Evolutionary conservation across 805 yeast species (phyloP), one percentile per base, ranked within the genome.

Genomic region (Pichia insulana): DNA sequence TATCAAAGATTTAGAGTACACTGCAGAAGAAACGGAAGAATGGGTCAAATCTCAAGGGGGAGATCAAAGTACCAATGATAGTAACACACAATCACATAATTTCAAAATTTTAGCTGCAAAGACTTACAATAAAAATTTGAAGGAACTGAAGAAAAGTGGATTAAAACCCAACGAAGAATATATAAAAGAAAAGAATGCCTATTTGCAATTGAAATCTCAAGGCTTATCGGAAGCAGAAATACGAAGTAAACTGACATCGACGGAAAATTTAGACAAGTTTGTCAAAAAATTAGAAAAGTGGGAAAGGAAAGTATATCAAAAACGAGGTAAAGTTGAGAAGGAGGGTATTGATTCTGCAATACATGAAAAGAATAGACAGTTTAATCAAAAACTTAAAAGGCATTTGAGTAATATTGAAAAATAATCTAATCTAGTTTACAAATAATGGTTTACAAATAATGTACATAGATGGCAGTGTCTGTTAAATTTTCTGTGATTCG

Each of bases 361-460:
- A 55, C 83, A 80, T 55, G 86, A 79, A 49, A 80, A 79, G 59
- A 84, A 84, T 65, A 73, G 71, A 55, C 80, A 80, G 50, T 84
- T 83, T 61, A 84, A 83, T 61, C 74, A 72, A 55, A 83, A 84
- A 53, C 63, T 84, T 49, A 59, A 73, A 36, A 64, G 88, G 27
- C 76, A 76, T 47, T 78, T 76, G 50, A 20, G 36, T 10, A 31
- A 36, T 15, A 7, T 30, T 18, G 19, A 35, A 13, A 71, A 69
- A 45, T 63, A 22, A 22, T 22, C 25, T 22, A 6, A 22, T 5
- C 8, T 22, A 22, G 25, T 22, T 5, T 22, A 22, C 25, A n/a
- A n/a, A n/a, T n/a, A n/a, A n/a, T n/a, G n/a, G n/a, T n/a, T n/a
- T n/a, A n/a, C n/a, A n/a, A n/a, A n/a, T n/a, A n/a, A n/a, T n/a